Evolutionary conservation across 2,329 filamentous ascomycete genomes (phyloP).

Genomic region (Fusarium phyllophilum): DNA sequence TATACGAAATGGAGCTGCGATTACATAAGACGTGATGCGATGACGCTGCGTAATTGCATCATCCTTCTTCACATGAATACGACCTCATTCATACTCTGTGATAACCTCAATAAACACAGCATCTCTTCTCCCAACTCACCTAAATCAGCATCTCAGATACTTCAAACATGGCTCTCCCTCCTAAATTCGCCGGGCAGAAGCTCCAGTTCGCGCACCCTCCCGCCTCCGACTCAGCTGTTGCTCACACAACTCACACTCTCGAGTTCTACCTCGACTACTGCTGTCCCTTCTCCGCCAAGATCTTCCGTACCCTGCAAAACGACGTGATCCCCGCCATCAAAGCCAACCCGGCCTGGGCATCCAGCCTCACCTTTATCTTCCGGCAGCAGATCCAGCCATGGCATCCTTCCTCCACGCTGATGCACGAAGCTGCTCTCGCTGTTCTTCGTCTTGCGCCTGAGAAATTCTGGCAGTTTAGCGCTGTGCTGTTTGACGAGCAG

Average conservation of each 20-base stretch:
- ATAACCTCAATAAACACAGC: neutral
- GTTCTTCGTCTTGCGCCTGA: constrained; percentile 76
- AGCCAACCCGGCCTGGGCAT: constrained; percentile 64
- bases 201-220: constrained; percentile 60
- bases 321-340: constrained; percentile 73
- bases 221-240: constrained; percentile 48
- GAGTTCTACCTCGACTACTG: constrained; percentile 87
- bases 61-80: constrained; percentile 21
- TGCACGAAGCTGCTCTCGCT: constrained; percentile 85
- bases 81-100: neutral
- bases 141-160: neutral
- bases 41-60: constrained; percentile 19
- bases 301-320: constrained; percentile 81
- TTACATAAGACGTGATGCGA: constrained; percentile 31
- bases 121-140: neutral
- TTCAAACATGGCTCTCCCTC: constrained; percentile 74
- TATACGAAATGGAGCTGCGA: neutral
- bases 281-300: constrained; percentile 75
- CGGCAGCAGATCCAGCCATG: constrained; percentile 94
- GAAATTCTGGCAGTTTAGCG: constrained; percentile 84
- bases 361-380: constrained; percentile 79
- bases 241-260: constrained; percentile 65
- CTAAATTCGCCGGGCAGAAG: constrained; percentile 80
- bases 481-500: constrained; percentile 72
- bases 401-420: constrained; percentile 86